Evolutionary conservation across 805 yeast species (phyloP), one percentile per base, ranked within the genome.

Genomic region (Metschnikowia matae): DNA sequence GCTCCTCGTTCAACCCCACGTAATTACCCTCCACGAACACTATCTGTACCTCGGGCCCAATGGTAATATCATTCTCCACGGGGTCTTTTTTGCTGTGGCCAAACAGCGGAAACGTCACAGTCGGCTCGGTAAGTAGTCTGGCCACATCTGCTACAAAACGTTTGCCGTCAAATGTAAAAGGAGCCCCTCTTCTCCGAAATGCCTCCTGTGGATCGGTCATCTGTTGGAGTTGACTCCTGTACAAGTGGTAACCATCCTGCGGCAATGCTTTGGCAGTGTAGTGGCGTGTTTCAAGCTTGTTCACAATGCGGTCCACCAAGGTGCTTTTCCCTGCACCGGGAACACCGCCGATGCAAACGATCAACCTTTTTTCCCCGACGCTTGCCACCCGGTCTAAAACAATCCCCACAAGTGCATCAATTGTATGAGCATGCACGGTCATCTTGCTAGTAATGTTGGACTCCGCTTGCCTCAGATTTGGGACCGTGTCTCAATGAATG

Each of bases 291-390:
- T 54, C 61, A 33, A 73, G 54, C 58, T 50, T 21, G 56, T 49
- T 55, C 73, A 76, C 76, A 5, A 89, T 67, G 4, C 64, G 49
- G 36, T 62, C 61, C 1, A 91, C 83, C 34, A 83, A 60, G 0
- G 95, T 86, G 3, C 91, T 78, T 63, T 89, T 89, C 0, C 96
- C 96, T 0, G 91, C 81, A 5, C 96, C 96, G 2, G 96, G 96
- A 0, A 83, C 75, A 1, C 96, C 96, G 2, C 84, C 82, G 11
- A 89, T 60, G 0, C 85, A 69, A 8, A 89, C 70, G 15, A 85
- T 52, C 2, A 82, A 63, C 55, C 91, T 48, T 15, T 46, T n/a
- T 33, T 49, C 46, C n/a, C 40, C 45, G 18, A 15, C 37, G 21
- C 15, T n/a, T 34, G 33, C 37, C 42, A 53, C 36, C 14, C 39